Base-by-base conservation (phyloP, 805 yeast species). In the Saccharomycopsis microspora region DNA sequence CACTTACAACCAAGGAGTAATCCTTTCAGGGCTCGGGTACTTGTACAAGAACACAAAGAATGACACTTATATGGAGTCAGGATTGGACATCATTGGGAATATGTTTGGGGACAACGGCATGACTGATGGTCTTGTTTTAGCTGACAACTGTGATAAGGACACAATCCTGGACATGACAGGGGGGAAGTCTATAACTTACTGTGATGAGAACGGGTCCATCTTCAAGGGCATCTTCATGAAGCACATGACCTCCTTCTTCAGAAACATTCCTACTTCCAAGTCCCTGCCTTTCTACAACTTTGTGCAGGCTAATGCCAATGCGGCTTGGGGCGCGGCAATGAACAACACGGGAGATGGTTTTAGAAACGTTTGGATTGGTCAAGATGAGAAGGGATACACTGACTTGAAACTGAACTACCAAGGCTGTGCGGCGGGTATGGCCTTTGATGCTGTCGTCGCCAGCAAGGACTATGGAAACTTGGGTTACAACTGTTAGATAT, bases 221-320 rank as follows among this genome's bases (percentile, higher is more conserved):
- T 41, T 41, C 33, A 41, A 41, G 34, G 43, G 43, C 9, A 34
- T n/a, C n/a, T 41, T 8, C 43, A 28, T 41, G 43, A 41, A 41
- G 34, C 43, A 41, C 32, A 8, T 41, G 32, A 41, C 43, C 11
- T 8, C 9, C 32, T 41, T 41, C 35, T 41, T 41, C 32, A 7
- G 29, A 41, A 41, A 41, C n/a, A 27, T 41, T 28, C 43, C 43
- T 19, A 41, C 36, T 41, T 7, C 7, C 9, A 27, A 7, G 10
- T 41, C 43, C 8, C 6, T n/a, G 7, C 28, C 28, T 27, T 41
- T 8, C 34, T 7, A 10, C 10, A n/a, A 41, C 32, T 41, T 41
- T 41, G 43, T 41, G n/a, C 43, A 41, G 34, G 43, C 43, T 9
- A 41, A 41, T 41, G 43, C 43, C 9, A 41, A 41, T 28, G 34